phyloP scores from a whole-genome alignment of 805 yeast species.

The Spathaspora girioi region DNA sequence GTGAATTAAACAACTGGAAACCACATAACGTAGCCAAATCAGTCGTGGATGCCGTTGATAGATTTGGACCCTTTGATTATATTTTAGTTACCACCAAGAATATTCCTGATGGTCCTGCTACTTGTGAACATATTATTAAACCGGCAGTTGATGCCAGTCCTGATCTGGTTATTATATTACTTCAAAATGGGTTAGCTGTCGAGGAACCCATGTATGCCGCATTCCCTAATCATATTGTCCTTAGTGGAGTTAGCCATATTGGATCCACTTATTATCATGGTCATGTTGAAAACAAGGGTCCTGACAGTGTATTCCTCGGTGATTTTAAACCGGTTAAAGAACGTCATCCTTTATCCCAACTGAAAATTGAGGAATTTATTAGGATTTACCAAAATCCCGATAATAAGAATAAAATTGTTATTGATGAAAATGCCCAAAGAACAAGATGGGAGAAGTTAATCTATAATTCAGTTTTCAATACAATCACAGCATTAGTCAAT shows the following conservation, averaged over 20 bases:
- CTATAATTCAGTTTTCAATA: slow-evolving; percentile 33
- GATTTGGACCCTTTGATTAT: slow-evolving; percentile 29
- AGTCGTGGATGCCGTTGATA: slow-evolving; percentile 23
- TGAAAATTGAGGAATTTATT: slow-evolving; percentile 18
- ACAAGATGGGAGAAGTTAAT: slow-evolving; percentile 39
- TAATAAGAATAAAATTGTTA: slow-evolving; percentile 18
- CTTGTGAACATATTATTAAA: slow-evolving; percentile 40
- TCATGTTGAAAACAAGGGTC: slow-evolving; percentile 15
- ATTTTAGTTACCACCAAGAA: slow-evolving; percentile 38
- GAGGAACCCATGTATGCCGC: slow-evolving; percentile 27
- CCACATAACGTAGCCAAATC: slow-evolving; percentile 28
- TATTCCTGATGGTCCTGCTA: slow-evolving; percentile 30
- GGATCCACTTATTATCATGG: slow-evolving; percentile 30
- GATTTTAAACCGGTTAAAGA: slow-evolving; percentile 18
- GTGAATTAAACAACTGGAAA: slow-evolving; percentile 23
- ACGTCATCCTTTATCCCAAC: slow-evolving; percentile 4
- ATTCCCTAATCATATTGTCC: slow-evolving; percentile 30
- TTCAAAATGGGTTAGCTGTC: slow-evolving; percentile 40
- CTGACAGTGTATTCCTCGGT: slow-evolving; percentile 21
- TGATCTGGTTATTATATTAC: slow-evolving; percentile 26
- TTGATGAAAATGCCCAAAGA: slow-evolving; percentile 27
- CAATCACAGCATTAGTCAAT: slow-evolving; percentile 30
- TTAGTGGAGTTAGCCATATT: slow-evolving; percentile 35
- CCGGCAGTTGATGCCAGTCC: slow-evolving; percentile 26
- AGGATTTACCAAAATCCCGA: slow-evolving; percentile 25